Base-by-base conservation (phyloP, 1,284 basidiomycete genomes). In the Fistulinella cinereoalba region DNA sequence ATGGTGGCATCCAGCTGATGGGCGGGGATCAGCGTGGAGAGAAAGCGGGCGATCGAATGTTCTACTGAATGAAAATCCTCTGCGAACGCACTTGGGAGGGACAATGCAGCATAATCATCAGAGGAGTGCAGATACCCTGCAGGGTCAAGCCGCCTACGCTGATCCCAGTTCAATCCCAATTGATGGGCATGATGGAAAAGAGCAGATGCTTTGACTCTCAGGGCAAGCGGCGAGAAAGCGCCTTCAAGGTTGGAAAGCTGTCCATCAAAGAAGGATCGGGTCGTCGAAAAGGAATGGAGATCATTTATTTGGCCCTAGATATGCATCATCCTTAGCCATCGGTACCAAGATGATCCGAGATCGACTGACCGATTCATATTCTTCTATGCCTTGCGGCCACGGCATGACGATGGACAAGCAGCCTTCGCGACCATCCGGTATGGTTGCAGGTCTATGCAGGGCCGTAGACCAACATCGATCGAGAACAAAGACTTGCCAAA, bases 201-300 rank as follows among this genome's bases (percentile, higher is more conserved):
- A 13, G 83, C 76, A n/a, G 86, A 81, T 10, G 84, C 84, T 66
- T 89, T 89, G 38, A 76, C 81, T 53, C 83, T 80, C 49, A 86
- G 65, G 6, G 85, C 81, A 24, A 72, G 67, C 29, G 74, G 72
- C 6, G 83, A 81, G 62, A 83, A 86, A 18, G 81, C 77, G 41
- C 72, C 74, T 23, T 67, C 62, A 9, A 69, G 56, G 29, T 71
- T 68, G 6, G 77, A 71, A 29, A 77, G 67, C 45, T 78, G 76
- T 29, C 76, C 81, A 47, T 79, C 71, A 46, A 87, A 73, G 66
- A 87, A 87, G 34, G 76, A 69, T 46, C 73, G 74, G 45, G 80
- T 74, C 10, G 82, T 84, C 33, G 80, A 77, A 47, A 77, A 75
- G 39, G 77, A 72, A 42, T 68, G 65, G 36, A 71, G 63, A 37